Conservation (phyloP, 164 flowering plant genomes). For the Santalum album region DNA sequence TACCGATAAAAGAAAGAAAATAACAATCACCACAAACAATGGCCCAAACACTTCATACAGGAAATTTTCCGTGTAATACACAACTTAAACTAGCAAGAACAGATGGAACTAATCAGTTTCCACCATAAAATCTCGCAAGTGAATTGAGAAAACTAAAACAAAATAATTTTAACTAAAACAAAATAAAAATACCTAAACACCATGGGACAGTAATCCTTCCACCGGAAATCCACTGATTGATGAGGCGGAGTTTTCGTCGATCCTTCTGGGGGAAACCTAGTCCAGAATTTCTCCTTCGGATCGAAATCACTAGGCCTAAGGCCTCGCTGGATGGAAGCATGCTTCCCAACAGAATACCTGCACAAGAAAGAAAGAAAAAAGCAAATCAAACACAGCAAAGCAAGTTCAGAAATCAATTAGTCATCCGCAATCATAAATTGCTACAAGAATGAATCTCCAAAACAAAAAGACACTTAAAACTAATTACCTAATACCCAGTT, state of each 20-base stretch:
- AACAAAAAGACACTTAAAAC: too few relatives aligned
- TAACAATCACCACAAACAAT: background rate
- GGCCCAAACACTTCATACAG: too few relatives aligned
- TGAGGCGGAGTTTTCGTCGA: slow-evolving; percentile 62
- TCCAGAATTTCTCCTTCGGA: slow-evolving; percentile 66
- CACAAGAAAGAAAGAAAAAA: slow-evolving; percentile 2
- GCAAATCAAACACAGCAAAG: background rate
- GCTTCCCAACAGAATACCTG: slow-evolving; percentile 66
- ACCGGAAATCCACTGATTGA: slow-evolving; percentile 57
- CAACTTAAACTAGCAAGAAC: too few relatives aligned
- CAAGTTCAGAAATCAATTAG: background rate
- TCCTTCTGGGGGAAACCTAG: slow-evolving; percentile 66
- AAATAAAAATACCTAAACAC: slow-evolving; percentile 45
- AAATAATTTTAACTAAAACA: background rate
- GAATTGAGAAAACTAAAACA: too few relatives aligned
- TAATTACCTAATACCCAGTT: slow-evolving; percentile 71
- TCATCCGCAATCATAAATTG: background rate
- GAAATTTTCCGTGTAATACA: background rate
- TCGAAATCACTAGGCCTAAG: slow-evolving; percentile 53
- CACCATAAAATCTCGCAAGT: too few relatives aligned
- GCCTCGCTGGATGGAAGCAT: slow-evolving; percentile 36
- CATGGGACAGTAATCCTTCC: slow-evolving; percentile 70
- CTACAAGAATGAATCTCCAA: too few relatives aligned
- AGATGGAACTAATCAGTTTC: too few relatives aligned
- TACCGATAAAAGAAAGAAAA: background rate